Base-by-base conservation (phyloP, 257 asterid genomes). In the Solanum okadae region DNA sequence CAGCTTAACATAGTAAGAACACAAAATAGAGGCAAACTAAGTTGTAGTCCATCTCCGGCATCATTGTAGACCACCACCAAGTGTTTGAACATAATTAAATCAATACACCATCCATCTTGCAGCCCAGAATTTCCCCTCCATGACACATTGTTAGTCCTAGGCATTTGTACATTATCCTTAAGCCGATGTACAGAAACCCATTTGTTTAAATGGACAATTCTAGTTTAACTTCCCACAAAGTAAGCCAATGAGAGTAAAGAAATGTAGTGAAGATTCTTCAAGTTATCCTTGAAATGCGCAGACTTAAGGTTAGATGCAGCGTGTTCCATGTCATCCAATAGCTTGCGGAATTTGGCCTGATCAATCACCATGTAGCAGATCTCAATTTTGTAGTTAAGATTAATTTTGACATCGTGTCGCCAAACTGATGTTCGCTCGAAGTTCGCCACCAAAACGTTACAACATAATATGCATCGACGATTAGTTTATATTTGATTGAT, bases 1-100 rank as follows among this genome's bases (percentile, higher is more conserved):
- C 98, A 95, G 82, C 98, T 96, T 92, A 96, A 89, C 96, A 94
- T 93, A 10, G 98, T 95, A 97, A 96, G 94, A 77, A 98, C 97
- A 88, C 93, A 96, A 68, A 98, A 90, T 85, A 90, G 92, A 7
- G 99, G 99, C 83, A 96, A 96, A 72, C 13, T 59, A 59, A 59
- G 27, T 59, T 59, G 68, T 94, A 52, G 94, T 8, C 98, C 98
- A 90, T 96, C 99, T 52, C 98, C 98, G 1, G 98, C 98, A 86
- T 95, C 98, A 63, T 94, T 93, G 89, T 93, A 96, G 86, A 95
- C 99, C 67, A 98, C 98, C 20, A 90, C 86, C 25, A 96, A 92
- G 92, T 95, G 93, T 85, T 94, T 94, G 76, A 93, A 92, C 82
- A 91, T 22, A 22, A 90, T 73, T 0, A 92, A 87, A 71, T 92